Evolutionary conservation across 306 rosid species (phyloP).

Genomic region (Prunus padus): DNA sequence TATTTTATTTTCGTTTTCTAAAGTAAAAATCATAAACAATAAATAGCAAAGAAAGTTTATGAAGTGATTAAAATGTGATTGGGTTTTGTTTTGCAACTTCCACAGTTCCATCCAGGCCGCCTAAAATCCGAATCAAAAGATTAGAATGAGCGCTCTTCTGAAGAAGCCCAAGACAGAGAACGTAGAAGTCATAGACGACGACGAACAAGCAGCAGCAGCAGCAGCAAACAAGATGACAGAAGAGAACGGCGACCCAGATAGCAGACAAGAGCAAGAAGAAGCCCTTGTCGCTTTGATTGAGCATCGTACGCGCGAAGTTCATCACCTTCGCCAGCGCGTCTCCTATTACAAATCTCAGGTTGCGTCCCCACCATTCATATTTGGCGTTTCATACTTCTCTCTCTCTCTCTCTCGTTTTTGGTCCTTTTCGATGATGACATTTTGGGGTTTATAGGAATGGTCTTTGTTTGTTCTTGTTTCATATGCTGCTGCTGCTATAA

Average conservation of each 20-base stretch:
- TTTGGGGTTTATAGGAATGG: neutral
- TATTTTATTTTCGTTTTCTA: too few relatives aligned
- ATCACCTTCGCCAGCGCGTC: constrained; percentile 52
- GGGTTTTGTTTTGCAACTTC: neutral
- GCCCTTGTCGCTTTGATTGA: constrained; percentile 81
- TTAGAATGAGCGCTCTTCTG: constrained; percentile 1
- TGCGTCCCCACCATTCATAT: neutral
- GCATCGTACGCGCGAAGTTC: constrained; percentile 75
- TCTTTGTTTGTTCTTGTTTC: neutral
- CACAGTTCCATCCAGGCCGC: neutral
- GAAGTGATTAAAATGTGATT: neutral
- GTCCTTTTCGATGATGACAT: neutral
- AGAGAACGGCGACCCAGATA: constrained; percentile 7
- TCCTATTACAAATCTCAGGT: constrained; percentile 79
- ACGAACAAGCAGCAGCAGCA: neutral
- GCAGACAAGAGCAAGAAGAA: constrained; percentile 66
- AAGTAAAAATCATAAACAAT: neutral
- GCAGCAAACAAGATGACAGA: neutral
- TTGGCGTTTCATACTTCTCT: neutral
- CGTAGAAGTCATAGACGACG: constrained; percentile 5
- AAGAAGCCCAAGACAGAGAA: neutral
- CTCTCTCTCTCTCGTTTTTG: neutral
- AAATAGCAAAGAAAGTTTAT: neutral
- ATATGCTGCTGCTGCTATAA: neutral
- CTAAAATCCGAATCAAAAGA: neutral